These are phyloP conservation scores for Jasminum sambac DNA, from an alignment of 257 asterid species.

Conservation along the genomic window DNA sequence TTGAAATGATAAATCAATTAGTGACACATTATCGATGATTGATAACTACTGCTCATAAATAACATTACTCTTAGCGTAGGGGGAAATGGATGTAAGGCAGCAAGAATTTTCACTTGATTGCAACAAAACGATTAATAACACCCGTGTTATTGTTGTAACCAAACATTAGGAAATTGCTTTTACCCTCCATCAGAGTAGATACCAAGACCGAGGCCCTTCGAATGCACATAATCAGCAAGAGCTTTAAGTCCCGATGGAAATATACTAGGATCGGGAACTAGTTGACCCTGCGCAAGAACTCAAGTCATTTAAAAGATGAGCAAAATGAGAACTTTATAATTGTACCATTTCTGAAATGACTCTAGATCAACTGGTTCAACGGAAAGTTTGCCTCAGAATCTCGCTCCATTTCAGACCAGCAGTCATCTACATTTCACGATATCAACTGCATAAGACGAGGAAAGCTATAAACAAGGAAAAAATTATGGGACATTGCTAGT, in stretches of 20 bases:
- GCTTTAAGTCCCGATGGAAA: slow-evolving; percentile 88
- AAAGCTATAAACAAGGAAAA: slow-evolving; percentile 1
- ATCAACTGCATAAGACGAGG: slow-evolving; percentile 25
- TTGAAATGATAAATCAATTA: too few relatives aligned
- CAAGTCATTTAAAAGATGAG: slow-evolving; percentile 7
- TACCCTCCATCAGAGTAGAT: slow-evolving; percentile 99
- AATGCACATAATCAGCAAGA: slow-evolving; percentile 89
- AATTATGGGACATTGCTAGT: slow-evolving; percentile 10
- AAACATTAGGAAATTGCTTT: slow-evolving; percentile 25
- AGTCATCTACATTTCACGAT: slow-evolving; percentile 71
- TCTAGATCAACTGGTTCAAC: neutral
- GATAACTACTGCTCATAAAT: too few relatives aligned
- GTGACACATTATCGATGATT: too few relatives aligned
- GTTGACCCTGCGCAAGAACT: slow-evolving; percentile 64
- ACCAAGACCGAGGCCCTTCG: slow-evolving; percentile 88
- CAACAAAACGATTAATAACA: neutral
- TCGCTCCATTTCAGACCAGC: slow-evolving; percentile 74
- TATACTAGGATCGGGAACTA: slow-evolving; percentile 58
- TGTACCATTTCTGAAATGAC: neutral
- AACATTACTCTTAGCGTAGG: neutral
- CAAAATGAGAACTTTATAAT: neutral
- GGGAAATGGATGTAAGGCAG: slow-evolving; percentile 15
- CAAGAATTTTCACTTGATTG: neutral
- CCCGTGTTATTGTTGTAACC: slow-evolving; percentile 9
- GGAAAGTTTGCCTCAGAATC: slow-evolving; percentile 50